These are phyloP conservation scores for Magnolia kwangsiensis DNA, from an alignment of 164 flowering plant genomes.

Conservation along the genomic window DNA sequence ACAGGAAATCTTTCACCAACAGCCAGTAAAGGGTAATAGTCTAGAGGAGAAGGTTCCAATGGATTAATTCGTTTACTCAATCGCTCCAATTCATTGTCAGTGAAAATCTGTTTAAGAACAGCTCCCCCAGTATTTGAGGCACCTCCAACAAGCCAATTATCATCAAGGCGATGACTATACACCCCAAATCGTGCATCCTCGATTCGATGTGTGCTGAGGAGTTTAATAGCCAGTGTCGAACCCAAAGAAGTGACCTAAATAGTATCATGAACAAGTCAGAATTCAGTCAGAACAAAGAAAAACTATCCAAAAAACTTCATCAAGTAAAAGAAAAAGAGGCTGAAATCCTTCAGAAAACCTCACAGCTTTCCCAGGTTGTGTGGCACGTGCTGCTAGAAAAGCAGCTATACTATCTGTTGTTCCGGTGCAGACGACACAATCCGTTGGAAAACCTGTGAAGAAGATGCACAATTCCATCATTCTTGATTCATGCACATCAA, in stretches of 20 bases:
- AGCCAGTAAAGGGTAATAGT: constrained; percentile 75
- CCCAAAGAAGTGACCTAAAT: constrained; percentile 89
- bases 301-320: not conserved
- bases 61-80: constrained; percentile 77
- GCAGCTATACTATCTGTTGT: constrained; percentile 98
- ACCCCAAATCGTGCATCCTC: constrained; percentile 96
- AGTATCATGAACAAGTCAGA: not conserved
- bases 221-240: constrained; percentile 89
- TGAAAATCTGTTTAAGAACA: constrained; percentile 71
- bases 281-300: not conserved
- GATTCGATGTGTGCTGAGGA: constrained; percentile 73
- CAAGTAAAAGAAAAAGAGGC: not conserved
- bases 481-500: not conserved
- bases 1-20: constrained; percentile 90
- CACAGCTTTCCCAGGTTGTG: constrained; percentile 89
- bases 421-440: constrained; percentile 84
- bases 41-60: constrained; percentile 57
- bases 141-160: constrained; percentile 98
- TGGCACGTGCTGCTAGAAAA: constrained; percentile 90
- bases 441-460: constrained; percentile 62
- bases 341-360: constrained; percentile 23
- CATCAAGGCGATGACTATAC: constrained; percentile 93
- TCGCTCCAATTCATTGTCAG: constrained; percentile 63
- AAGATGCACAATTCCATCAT: constrained; percentile 3
- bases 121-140: constrained; percentile 96